Base-by-base conservation (phyloP, 768 basidiomycete genomes). In the Boletus coccyginus region DNA sequence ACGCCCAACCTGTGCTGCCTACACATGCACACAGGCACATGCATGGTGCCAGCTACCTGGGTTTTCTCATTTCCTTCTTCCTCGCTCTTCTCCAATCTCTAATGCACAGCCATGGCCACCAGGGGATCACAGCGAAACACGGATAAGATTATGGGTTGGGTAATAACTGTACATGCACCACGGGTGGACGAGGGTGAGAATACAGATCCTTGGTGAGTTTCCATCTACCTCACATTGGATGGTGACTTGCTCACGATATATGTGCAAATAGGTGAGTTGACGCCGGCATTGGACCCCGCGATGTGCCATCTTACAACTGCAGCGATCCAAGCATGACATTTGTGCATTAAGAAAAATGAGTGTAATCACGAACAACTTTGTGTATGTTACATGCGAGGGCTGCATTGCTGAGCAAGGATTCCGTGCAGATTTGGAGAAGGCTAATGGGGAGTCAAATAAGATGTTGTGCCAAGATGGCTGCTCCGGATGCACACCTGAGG, bases 331-430 rank as follows among this genome's bases (percentile, higher is more conserved):
- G 72, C 72, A 3, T 92, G 88, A 88, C 61, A 63, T 39, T 55
- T 63, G 19, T 79, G 92, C 7, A 66, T 68, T 16, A 88, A 89
- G 74, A 85, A 84, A 63, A 97, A 86, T 87, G 1, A 91, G 94
- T 61, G 89, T 99, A 60, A 72, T 73, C 21, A 48, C 74, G 0
- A 70, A 76, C 14, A 94, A 98, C 70, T 98, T 97, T 61, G 92
- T 96, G 13, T 97, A 98, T 67, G 90, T 98, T 3, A 85, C 98
- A 76, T 84, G 86, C 61, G 78, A 84, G 19, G 95, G 94, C 0
- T 62, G 68, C 0, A 83, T 97, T 32, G 87, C 87, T 44, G 92
- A 98, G 68, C 89, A 93, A 64, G 97, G 97, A 0, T 96, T 84
- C 71, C 83, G 93, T 2, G 72, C 71, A 3, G 95, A 96, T 66